phyloP scores from a whole-genome alignment of 2,329 filamentous ascomycete genomes.

The Microdochium trichocladiopsis region DNA sequence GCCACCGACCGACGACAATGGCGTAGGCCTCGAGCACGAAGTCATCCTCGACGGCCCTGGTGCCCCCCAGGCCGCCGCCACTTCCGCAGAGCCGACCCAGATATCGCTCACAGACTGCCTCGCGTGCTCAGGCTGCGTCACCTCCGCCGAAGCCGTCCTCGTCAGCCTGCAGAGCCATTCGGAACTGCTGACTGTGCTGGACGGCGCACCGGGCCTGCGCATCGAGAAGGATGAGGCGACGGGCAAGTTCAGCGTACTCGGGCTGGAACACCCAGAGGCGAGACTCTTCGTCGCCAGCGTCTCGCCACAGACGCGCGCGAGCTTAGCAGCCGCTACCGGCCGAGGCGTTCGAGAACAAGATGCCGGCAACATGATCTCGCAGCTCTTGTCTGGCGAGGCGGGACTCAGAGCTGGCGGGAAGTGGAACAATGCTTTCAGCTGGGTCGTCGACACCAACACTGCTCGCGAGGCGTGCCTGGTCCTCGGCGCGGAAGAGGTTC shows the following conservation, averaged over 20 bases:
- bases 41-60: conserved; percentile 79
- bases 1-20: conserved; percentile 23
- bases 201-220: conserved; percentile 50
- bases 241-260: conserved; percentile 34
- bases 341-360: conserved; percentile 63
- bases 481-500: conserved; percentile 66
- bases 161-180: conserved; percentile 90
- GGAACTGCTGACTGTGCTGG: conserved; percentile 79
- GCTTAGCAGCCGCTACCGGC: conserved; percentile 76
- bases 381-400: conserved; percentile 63
- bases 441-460: conserved; percentile 85
- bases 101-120: conserved; percentile 97
- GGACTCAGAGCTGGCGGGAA: conserved; percentile 66
- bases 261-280: conserved; percentile 50
- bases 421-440: conserved; percentile 72
- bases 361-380: conserved; percentile 76
- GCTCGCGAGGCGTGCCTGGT: conserved; percentile 80
- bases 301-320: conserved; percentile 85
- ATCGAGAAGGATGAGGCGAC: conserved; percentile 22
- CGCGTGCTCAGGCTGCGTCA: conserved; percentile 95
- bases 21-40: conserved; percentile 56
- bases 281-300: conserved; percentile 88
- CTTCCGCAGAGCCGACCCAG: conserved; percentile 55
- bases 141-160: conserved; percentile 93
- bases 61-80: conserved; percentile 37